These are phyloP conservation scores for Lactifluus rugatus DNA, from an alignment of 768 basidiomycete species.

Conservation along the genomic window DNA sequence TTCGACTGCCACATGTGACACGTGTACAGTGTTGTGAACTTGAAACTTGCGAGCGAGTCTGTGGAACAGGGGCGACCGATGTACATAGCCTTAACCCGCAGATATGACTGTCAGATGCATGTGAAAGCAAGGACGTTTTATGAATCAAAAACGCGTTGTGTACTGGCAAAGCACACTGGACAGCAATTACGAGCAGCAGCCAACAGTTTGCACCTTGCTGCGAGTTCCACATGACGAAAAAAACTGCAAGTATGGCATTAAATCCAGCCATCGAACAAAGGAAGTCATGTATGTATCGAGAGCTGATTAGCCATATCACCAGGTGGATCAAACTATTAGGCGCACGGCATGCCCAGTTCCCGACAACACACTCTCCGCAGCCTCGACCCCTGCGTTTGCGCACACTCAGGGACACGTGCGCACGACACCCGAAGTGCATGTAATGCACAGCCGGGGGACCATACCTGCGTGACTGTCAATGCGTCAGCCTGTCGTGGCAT, in stretches of 20 bases:
- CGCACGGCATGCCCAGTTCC: slow-evolving; percentile 66
- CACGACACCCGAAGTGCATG: slow-evolving; percentile 9
- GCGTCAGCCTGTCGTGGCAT: no score
- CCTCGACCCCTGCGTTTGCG: slow-evolving; percentile 18
- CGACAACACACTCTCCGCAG: slow-evolving; percentile 42
- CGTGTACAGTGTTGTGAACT: not conserved
- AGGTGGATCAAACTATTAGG: slow-evolving; percentile 29
- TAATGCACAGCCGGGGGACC: slow-evolving; percentile 3
- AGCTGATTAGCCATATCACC: slow-evolving; percentile 64
- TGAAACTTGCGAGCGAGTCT: not conserved
- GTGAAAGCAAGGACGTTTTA: not conserved
- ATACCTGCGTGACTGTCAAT: slow-evolving; percentile 6
- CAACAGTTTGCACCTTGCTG: not conserved
- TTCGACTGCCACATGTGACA: not conserved
- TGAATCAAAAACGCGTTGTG: not conserved
- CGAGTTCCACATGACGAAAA: not conserved
- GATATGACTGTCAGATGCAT: not conserved
- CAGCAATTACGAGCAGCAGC: not conserved
- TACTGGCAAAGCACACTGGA: not conserved
- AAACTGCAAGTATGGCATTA: not conserved
- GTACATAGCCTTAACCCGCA: not conserved
- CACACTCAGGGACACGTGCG: slow-evolving; percentile 16
- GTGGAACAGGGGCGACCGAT: not conserved
- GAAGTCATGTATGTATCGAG: slow-evolving; percentile 36
- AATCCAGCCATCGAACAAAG: not conserved